Conservation (phyloP, 108 stramenopile species). For the Nitzschia palea region DNA sequence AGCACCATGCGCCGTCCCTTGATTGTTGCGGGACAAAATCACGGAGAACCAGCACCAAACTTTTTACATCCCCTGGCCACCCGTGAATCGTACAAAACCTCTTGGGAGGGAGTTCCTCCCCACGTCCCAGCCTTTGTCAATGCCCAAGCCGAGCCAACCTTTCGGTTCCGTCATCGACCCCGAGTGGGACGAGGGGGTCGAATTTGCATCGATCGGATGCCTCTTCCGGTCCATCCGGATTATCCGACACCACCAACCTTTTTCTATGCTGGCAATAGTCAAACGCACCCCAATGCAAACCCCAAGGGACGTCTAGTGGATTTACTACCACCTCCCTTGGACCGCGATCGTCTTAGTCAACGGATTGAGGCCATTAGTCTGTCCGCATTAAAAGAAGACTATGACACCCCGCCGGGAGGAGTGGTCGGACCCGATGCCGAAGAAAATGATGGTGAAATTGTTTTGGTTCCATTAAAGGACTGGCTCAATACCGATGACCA, state of each 20-base stretch:
- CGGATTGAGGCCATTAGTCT: conserved; percentile 73
- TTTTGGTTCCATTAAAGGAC: conserved; percentile 67
- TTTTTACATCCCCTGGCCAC: conserved; percentile 73
- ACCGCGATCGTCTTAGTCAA: conserved; percentile 44
- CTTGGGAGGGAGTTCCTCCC: conserved; percentile 64
- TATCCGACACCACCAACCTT: conserved; percentile 33
- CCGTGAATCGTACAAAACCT: conserved; percentile 57
- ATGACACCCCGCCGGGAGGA: conserved; percentile 24
- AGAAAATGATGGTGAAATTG: conserved; percentile 58
- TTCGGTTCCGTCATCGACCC: conserved; percentile 69
- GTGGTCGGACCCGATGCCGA: conserved; percentile 20
- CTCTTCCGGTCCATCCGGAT: conserved; percentile 42
- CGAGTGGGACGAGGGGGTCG: conserved; percentile 87
- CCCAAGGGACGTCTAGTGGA: conserved; percentile 59
- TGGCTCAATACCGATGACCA: conserved; percentile 80
- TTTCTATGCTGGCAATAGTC: conserved; percentile 51
- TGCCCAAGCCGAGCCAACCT: conserved; percentile 40
- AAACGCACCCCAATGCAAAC: not conserved
- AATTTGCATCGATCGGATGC: conserved; percentile 77
- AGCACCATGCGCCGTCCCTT: conserved; percentile 14
- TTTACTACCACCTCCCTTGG: conserved; percentile 63
- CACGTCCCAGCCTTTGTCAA: conserved; percentile 69
- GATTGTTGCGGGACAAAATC: conserved; percentile 72
- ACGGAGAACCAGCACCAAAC: conserved; percentile 73
- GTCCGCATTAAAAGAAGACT: conserved; percentile 62